These are phyloP conservation scores for Coemansia sp. DNA, from an alignment of 192 early-diverging fungal species.

Conservation along the genomic window DNA sequence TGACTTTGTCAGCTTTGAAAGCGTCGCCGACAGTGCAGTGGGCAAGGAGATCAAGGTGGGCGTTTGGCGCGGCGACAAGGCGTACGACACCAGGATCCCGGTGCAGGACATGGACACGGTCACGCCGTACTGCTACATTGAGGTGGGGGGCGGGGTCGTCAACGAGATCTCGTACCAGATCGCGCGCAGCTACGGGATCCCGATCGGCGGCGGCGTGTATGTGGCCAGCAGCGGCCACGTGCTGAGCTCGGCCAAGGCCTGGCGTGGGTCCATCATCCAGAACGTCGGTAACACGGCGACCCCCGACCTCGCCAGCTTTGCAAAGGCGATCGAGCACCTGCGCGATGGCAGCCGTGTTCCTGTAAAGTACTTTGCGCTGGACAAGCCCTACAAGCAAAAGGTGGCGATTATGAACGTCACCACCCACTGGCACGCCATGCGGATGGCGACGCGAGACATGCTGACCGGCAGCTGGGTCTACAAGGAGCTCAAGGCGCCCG, in stretches of 20 bases:
- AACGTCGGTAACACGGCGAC: slow-evolving; percentile 69
- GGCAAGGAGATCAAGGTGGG: slow-evolving; percentile 48
- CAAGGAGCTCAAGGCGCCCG: slow-evolving; percentile 57
- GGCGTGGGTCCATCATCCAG: slow-evolving; percentile 65
- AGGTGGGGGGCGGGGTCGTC: slow-evolving; percentile 83
- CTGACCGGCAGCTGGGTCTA: slow-evolving; percentile 77
- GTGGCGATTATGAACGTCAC: slow-evolving; percentile 82
- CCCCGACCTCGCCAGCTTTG: slow-evolving; percentile 71
- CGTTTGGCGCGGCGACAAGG: slow-evolving; percentile 56
- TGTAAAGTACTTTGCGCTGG: slow-evolving; percentile 65
- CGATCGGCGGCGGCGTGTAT: slow-evolving; percentile 72
- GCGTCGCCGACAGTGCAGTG: slow-evolving; percentile 54
- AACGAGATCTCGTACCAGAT: slow-evolving; percentile 74
- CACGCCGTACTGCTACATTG: slow-evolving; percentile 80
- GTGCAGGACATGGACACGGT: slow-evolving; percentile 69
- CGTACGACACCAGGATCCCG: slow-evolving; percentile 35
- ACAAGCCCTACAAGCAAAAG: slow-evolving; percentile 71
- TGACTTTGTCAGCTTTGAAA: slow-evolving; percentile 62
- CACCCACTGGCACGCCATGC: slow-evolving; percentile 80
- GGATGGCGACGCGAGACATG: slow-evolving; percentile 71
- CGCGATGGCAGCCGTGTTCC: slow-evolving; percentile 71
- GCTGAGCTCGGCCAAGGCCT: slow-evolving; percentile 59
- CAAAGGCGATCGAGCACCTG: slow-evolving; percentile 62
- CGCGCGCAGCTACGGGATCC: slow-evolving; percentile 64
- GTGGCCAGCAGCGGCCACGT: slow-evolving; percentile 70